A percentile compares a stretch with the other conserved stretches of the same genome.
These are phyloP conservation scores for Aegilops longissima DNA, from an alignment of 176 grass and related monocot genomes.

Conservation along the genomic window DNA sequence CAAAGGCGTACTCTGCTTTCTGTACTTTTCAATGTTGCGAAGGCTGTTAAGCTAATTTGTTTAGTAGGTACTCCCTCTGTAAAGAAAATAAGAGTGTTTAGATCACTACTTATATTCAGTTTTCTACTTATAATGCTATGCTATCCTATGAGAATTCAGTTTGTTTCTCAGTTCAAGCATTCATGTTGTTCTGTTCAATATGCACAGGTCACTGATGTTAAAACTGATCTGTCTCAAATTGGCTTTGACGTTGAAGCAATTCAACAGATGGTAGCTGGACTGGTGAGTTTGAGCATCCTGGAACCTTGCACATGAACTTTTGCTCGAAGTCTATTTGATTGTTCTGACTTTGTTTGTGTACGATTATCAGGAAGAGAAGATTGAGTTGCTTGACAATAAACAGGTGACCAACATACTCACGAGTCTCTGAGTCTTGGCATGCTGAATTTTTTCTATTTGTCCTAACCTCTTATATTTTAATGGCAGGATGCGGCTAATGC, in stretches of 20 bases:
- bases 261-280: slow-evolving; percentile 78
- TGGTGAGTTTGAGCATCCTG: slow-evolving; percentile 59
- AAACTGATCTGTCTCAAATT: slow-evolving; percentile 76
- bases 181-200: slow-evolving; percentile 28
- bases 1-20: neutral
- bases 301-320: slow-evolving; percentile 15
- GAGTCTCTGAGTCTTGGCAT: neutral
- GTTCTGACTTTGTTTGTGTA: slow-evolving; percentile 23
- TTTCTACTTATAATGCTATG: neutral
- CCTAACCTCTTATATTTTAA: slow-evolving; percentile 33
- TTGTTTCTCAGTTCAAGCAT: neutral
- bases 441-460: neutral
- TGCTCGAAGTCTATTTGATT: slow-evolving; percentile 3
- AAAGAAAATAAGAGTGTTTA: too few relatives aligned
- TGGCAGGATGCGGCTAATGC: slow-evolving; percentile 82
- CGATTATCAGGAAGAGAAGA: slow-evolving; percentile 81
- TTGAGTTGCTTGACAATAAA: slow-evolving; percentile 84
- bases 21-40: slow-evolving; percentile 11
- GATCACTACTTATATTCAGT: too few relatives aligned
- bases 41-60: neutral
- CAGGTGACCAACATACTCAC: slow-evolving; percentile 48
- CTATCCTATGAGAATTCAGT: neutral
- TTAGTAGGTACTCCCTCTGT: neutral
- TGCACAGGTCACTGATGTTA: slow-evolving; percentile 78
- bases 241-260: slow-evolving; percentile 90